Evolutionary conservation across 768 basidiomycete genomes (phyloP).

Genomic region (Boletus subparvulus): DNA sequence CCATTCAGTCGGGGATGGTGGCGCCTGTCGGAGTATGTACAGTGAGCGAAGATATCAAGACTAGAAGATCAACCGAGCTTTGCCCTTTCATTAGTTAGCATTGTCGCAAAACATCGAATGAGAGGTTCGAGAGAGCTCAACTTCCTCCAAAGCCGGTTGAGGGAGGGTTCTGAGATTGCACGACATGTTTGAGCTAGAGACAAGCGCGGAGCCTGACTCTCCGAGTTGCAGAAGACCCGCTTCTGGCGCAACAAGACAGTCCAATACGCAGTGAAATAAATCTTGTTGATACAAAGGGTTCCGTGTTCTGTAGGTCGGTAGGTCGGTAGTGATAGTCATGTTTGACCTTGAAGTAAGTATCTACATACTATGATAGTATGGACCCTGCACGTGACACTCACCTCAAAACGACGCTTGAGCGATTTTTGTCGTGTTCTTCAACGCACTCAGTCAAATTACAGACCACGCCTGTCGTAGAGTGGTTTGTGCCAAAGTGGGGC

Average conservation of each 20-base stretch:
- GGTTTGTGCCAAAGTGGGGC: conserved; percentile 39
- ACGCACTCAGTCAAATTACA: conserved; percentile 39
- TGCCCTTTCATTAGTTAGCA: too few species aligned
- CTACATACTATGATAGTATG: too few species aligned
- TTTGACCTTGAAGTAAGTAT: too few species aligned
- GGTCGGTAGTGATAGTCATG: too few species aligned
- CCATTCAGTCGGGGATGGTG: neutral
- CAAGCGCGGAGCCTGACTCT: too few species aligned
- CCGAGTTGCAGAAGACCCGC: too few species aligned
- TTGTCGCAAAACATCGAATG: neutral
- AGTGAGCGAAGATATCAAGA: neutral
- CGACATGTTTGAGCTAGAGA: too few species aligned
- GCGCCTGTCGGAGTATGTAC: neutral
- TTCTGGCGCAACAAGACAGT: too few species aligned
- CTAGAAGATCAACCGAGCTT: neutral
- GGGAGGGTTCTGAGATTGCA: neutral
- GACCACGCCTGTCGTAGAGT: conserved; percentile 18
- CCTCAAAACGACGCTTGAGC: neutral
- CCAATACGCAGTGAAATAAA: too few species aligned
- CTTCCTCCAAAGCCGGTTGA: conserved; percentile 3
- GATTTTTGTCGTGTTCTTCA: conserved; percentile 7
- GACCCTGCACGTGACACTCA: conserved; percentile 36
- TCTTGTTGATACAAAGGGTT: too few species aligned
- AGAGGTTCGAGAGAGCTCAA: conserved; percentile 4
- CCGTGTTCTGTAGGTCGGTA: too few species aligned